These are phyloP conservation scores for Paracoccidioides brasiliensis DNA, from an alignment of 2,329 filamentous ascomycete genomes.

Conservation along the genomic window DNA sequence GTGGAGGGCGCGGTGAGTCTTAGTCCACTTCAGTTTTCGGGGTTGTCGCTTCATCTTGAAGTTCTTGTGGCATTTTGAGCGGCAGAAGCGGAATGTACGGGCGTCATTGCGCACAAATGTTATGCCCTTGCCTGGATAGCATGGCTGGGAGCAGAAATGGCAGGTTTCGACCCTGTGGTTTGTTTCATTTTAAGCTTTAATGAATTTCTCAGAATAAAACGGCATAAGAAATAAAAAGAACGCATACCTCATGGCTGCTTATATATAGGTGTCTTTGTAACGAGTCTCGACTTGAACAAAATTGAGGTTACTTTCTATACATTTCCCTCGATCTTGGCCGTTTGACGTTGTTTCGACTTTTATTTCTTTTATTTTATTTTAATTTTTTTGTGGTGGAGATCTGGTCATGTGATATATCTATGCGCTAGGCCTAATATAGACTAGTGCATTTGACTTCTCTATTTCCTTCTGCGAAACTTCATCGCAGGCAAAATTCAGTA, in stretches of 20 bases:
- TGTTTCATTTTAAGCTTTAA: not conserved
- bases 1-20: conserved; percentile 72
- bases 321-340: not conserved
- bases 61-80: conserved; percentile 56
- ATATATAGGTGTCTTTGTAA: not conserved
- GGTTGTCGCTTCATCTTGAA: conserved; percentile 99
- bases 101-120: conserved; percentile 57
- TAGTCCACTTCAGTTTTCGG: conserved; percentile 93
- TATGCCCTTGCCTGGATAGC: conserved; percentile 53
- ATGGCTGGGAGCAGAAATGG: conserved; percentile 58
- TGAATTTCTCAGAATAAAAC: not conserved
- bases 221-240: not conserved
- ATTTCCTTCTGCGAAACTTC: not conserved
- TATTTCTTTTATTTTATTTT: too few species aligned
- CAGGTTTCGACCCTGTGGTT: conserved; percentile 44
- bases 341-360: not conserved
- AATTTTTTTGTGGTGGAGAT: not conserved
- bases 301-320: not conserved
- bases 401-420: not conserved
- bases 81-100: conserved; percentile 54
- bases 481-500: not conserved
- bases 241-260: conserved; percentile 4
- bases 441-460: not conserved
- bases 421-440: not conserved
- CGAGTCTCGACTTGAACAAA: not conserved